phyloP scores from a whole-genome alignment of 2,329 filamentous ascomycete species.

The Chaetothyriales sp. region DNA sequence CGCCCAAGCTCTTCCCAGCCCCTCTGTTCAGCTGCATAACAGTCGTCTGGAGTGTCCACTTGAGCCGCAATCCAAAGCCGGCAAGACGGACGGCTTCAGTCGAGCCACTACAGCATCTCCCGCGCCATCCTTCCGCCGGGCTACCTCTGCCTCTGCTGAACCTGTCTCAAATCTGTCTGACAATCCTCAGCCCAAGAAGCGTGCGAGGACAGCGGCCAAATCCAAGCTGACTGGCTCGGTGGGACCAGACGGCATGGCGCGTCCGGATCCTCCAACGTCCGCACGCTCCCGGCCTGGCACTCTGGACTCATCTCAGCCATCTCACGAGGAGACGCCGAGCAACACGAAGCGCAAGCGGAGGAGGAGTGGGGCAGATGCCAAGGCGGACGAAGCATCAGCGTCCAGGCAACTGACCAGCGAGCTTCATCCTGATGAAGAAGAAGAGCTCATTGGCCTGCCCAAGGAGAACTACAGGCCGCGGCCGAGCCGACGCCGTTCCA shows the following conservation, averaged over 20 bases:
- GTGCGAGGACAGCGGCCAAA: slow-evolving; percentile 9
- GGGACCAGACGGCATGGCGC: slow-evolving; percentile 7
- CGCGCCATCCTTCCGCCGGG: not conserved
- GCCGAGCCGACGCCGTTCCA: slow-evolving; percentile 15
- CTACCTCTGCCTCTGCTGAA: not conserved
- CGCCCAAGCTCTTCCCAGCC: not conserved
- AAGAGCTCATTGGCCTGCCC: slow-evolving; percentile 16
- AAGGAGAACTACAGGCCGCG: slow-evolving; percentile 18
- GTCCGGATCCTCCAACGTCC: slow-evolving; percentile 2
- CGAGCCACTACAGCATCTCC: not conserved
- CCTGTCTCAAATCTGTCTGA: not conserved
- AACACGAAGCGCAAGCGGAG: slow-evolving; percentile 6
- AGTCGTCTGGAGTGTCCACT: not conserved
- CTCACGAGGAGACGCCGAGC: not conserved
- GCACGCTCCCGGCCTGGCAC: slow-evolving; percentile 8
- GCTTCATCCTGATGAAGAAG: slow-evolving; percentile 15
- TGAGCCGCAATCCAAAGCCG: not conserved
- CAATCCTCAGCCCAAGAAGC: slow-evolving; percentile 10
- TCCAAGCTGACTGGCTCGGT: slow-evolving; percentile 7
- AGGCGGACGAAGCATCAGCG: not conserved
- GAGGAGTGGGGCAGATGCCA: slow-evolving; percentile 6
- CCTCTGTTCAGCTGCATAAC: not conserved
- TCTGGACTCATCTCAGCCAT: slow-evolving; percentile 7
- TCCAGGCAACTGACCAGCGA: slow-evolving; percentile 12
- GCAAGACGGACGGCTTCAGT: not conserved